Conservation (phyloP, 116 monocot genomes). For the Phalaenopsis hybrid region DNA sequence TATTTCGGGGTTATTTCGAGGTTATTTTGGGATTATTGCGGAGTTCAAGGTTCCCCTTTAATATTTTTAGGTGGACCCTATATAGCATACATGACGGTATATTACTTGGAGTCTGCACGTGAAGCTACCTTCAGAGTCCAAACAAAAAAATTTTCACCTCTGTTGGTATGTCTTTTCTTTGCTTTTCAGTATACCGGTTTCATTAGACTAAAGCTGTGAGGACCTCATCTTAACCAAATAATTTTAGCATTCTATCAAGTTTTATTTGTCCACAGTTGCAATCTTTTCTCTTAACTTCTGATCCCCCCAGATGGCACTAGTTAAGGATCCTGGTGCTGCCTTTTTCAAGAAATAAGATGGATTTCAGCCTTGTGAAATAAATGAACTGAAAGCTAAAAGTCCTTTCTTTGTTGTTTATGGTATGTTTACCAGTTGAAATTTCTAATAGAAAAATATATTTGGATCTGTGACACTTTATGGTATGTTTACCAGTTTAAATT, state of each 20-base stretch:
- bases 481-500: no score
- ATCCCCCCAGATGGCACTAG: constrained; percentile 34
- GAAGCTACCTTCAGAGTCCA: constrained; percentile 41
- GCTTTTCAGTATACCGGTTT: constrained; percentile 85
- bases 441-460: background rate
- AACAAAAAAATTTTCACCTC: constrained; percentile 68
- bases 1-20: no score
- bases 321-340: constrained; percentile 69
- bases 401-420: constrained; percentile 95
- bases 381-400: constrained; percentile 80
- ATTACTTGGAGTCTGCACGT: constrained; percentile 36
- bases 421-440: constrained; percentile 11
- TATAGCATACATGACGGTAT: background rate
- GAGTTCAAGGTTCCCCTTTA: no score
- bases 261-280: background rate
- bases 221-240: background rate
- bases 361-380: constrained; percentile 93
- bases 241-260: background rate
- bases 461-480: no score
- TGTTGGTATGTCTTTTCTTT: constrained; percentile 90
- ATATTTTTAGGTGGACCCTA: no score
- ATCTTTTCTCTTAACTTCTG: constrained; percentile 6
- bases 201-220: constrained; percentile 66
- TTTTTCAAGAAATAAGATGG: constrained; percentile 96
- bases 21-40: no score